Conservation (phyloP, 345 rosid genomes). For the Erodium maritimum region DNA sequence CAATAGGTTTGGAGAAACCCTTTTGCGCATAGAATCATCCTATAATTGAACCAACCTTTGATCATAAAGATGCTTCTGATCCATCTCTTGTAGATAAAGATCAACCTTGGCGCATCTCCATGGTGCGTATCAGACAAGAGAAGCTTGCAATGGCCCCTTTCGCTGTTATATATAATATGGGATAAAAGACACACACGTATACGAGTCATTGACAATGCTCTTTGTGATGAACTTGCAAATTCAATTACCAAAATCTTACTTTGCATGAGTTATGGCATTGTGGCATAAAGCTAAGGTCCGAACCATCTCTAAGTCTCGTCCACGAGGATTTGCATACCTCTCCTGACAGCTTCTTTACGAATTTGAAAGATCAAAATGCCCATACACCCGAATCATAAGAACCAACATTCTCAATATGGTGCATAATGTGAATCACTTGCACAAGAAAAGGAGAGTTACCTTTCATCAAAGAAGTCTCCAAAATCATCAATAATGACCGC, state of each 20-base stretch:
- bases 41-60: conserved; percentile 32
- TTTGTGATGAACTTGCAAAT: neutral
- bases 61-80: conserved; percentile 38
- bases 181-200: conserved; percentile 1
- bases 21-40: neutral
- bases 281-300: conserved; percentile 62
- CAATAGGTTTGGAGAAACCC: neutral
- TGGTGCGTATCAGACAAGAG: conserved; percentile 57
- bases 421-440: neutral
- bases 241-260: conserved; percentile 24
- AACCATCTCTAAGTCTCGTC: conserved; percentile 74
- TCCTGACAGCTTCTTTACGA: conserved; percentile 40
- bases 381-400: too few relatives aligned
- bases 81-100: conserved; percentile 78
- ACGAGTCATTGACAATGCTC: neutral
- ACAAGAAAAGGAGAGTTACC: conserved; percentile 18
- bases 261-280: conserved; percentile 51
- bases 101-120: conserved; percentile 56
- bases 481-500: conserved; percentile 71
- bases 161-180: conserved; percentile 19
- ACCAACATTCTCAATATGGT: neutral
- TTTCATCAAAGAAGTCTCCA: conserved; percentile 52
- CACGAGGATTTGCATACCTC: conserved; percentile 51
- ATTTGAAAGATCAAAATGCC: neutral
- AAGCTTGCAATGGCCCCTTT: conserved; percentile 35